These are phyloP conservation scores for Zasmidium citrigriseum DNA, from an alignment of 2,329 filamentous ascomycete genomes.

Conservation along the genomic window DNA sequence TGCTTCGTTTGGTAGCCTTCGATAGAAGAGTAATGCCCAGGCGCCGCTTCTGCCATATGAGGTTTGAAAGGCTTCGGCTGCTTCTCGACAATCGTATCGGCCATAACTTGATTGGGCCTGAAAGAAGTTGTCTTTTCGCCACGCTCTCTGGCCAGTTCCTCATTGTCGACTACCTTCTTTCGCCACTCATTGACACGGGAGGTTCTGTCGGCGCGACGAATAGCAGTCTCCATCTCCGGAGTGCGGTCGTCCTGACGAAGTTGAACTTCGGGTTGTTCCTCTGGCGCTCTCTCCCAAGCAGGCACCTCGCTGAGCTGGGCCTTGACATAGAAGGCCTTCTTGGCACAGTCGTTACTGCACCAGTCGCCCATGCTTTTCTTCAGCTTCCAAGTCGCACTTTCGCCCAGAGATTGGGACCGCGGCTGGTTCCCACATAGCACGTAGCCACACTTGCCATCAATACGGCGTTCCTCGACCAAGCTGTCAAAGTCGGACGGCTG, in stretches of 20 bases:
- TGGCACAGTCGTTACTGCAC: conserved; percentile 80
- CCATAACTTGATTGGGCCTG: conserved; percentile 35
- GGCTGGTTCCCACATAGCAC: conserved; percentile 71
- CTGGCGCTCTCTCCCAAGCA: conserved; percentile 74
- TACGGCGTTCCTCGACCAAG: conserved; percentile 84
- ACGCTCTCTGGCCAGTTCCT: conserved; percentile 46
- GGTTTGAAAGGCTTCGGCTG: conserved; percentile 17
- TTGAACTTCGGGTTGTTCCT: conserved; percentile 39
- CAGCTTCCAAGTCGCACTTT: conserved; percentile 65
- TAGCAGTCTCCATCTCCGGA: conserved; percentile 20
- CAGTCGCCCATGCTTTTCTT: conserved; percentile 77
- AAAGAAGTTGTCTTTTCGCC: conserved; percentile 39
- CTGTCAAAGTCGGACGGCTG: conserved; percentile 88
- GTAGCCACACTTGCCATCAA: conserved; percentile 81
- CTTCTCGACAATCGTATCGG: conserved; percentile 36
- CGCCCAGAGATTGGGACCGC: conserved; percentile 46
- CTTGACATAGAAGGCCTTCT: conserved; percentile 79
- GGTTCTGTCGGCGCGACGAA: conserved; percentile 36
- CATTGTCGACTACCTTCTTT: conserved; percentile 32
- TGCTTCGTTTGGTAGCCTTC: conserved; percentile 34
- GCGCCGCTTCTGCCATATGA: conserved; percentile 7
- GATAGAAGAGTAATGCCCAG: conserved; percentile 23
- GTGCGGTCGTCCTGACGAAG: conserved; percentile 38
- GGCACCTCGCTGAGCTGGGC: conserved; percentile 85
- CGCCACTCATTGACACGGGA: conserved; percentile 28